Conservation (phyloP, 495 filamentous ascomycete species). For the Extremus antarcticus region DNA sequence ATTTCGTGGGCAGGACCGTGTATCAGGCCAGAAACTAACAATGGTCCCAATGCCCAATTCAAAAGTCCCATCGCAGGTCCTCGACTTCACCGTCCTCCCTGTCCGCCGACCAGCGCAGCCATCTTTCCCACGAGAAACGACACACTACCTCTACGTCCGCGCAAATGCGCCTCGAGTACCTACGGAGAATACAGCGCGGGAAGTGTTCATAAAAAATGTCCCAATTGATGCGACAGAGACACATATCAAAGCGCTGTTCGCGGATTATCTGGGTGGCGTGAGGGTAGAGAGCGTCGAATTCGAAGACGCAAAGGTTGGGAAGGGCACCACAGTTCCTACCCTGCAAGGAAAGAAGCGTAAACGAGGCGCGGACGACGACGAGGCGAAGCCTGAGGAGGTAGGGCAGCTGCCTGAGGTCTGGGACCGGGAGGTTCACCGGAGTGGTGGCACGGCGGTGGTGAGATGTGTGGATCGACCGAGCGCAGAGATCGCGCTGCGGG, state of each 20-base stretch:
- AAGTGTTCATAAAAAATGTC: conserved; percentile 77
- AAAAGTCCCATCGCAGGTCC: conserved; percentile 12
- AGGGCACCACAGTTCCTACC: conserved; percentile 13
- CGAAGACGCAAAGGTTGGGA: conserved; percentile 37
- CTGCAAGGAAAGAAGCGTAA: conserved; percentile 32
- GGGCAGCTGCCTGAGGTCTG: conserved; percentile 54
- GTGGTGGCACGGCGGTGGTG: conserved; percentile 68
- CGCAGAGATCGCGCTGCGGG: conserved; percentile 61
- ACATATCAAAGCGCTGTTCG: conserved; percentile 66
- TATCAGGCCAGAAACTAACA: background rate
- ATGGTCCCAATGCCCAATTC: conserved; percentile 16
- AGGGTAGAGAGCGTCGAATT: conserved; percentile 68
- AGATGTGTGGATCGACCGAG: conserved; percentile 71
- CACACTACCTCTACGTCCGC: conserved; percentile 80
- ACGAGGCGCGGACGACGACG: conserved; percentile 39
- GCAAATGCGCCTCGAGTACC: conserved; percentile 69
- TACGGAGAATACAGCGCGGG: conserved; percentile 49
- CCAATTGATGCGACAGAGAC: conserved; percentile 72
- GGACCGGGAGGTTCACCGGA: conserved; percentile 58
- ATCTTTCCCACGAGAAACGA: conserved; percentile 45
- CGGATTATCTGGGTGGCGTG: conserved; percentile 51
- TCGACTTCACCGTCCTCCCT: conserved; percentile 27
- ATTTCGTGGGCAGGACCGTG: background rate
- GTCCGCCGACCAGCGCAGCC: conserved; percentile 45
- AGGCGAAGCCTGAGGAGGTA: conserved; percentile 33